A percentile compares a stretch with the other conserved stretches of the same genome.
Evolutionary conservation across 2,329 filamentous ascomycete species (phyloP).

Genomic region (Verticillium albo-atrum): DNA sequence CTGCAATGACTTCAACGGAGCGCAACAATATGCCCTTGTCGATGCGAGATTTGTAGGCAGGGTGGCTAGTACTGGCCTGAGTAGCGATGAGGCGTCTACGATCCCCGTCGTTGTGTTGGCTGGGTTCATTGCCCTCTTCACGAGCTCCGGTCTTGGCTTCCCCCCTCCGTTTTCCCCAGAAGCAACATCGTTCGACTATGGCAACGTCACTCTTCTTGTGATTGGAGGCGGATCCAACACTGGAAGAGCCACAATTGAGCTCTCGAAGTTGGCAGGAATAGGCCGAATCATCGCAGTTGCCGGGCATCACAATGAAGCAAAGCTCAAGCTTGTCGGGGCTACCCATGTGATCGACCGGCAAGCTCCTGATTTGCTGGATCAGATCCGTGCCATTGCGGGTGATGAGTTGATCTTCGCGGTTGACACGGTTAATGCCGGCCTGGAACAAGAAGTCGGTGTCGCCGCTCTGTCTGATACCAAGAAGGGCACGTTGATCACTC

Average conservation of each 20-base stretch:
- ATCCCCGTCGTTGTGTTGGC: slow-evolving; percentile 3
- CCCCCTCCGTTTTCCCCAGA: slow-evolving; percentile 1
- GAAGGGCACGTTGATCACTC: slow-evolving; percentile 1
- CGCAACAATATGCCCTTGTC: slow-evolving; percentile 2
- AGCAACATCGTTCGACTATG: neutral
- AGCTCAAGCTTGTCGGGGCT: neutral
- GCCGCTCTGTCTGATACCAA: slow-evolving; percentile 2
- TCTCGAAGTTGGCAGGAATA: slow-evolving; percentile 2
- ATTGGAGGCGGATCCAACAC: slow-evolving; percentile 3
- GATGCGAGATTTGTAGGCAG: slow-evolving; percentile 1
- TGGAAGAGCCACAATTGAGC: neutral
- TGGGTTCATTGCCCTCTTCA: slow-evolving; percentile 3
- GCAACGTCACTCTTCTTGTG: neutral
- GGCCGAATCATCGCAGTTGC: slow-evolving; percentile 2
- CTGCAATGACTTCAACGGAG: slow-evolving; percentile 1
- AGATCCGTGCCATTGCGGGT: neutral
- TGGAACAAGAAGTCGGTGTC: slow-evolving; percentile 1
- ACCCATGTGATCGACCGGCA: slow-evolving; percentile 1
- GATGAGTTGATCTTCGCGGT: slow-evolving; percentile 1
- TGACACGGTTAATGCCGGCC: slow-evolving; percentile 1
- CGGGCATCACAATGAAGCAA: neutral
- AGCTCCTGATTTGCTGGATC: neutral
- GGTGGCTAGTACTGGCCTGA: neutral
- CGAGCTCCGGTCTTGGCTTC: neutral
- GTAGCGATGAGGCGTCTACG: slow-evolving; percentile 2